Evolutionary conservation across 2,329 filamentous ascomycete genomes (phyloP).

Genomic region (Colletotrichum incanum): DNA sequence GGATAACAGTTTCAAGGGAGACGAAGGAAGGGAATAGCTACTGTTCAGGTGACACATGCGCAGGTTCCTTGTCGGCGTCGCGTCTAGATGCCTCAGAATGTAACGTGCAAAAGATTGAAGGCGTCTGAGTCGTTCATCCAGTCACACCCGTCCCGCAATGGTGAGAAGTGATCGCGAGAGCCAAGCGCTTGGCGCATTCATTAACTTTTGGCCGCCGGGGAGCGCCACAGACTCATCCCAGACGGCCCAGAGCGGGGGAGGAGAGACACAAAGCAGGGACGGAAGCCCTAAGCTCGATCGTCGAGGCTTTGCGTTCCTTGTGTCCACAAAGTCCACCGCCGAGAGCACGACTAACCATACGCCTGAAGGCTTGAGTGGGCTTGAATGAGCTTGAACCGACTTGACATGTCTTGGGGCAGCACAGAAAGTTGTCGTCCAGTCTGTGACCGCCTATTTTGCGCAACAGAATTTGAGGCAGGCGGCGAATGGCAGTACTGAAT

Average conservation of each 20-base stretch:
- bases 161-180: constrained; percentile 39
- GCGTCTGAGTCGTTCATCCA: constrained; percentile 39
- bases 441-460: not conserved
- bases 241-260: constrained; percentile 14
- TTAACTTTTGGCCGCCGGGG: constrained; percentile 19
- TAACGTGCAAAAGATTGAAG: constrained; percentile 34
- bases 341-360: constrained; percentile 16
- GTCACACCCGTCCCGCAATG: constrained; percentile 40
- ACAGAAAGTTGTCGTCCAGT: too few species aligned
- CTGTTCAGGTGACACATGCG: constrained; percentile 24
- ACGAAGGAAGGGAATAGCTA: constrained; percentile 8
- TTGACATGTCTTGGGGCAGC: constrained; percentile 19
- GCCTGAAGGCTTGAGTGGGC: constrained; percentile 42
- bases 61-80: constrained; percentile 24
- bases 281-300: constrained; percentile 35
- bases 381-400: constrained; percentile 38
- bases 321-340: constrained; percentile 33
- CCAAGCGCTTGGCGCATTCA: constrained; percentile 38
- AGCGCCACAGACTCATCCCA: constrained; percentile 16
- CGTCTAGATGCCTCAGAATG: constrained; percentile 31
- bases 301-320: constrained; percentile 29
- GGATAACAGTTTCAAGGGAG: constrained; percentile 15
- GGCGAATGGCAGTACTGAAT: not conserved
- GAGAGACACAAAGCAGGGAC: constrained; percentile 27
- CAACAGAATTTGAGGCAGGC: not conserved